These are phyloP conservation scores for Suillus subalutaceus DNA, from an alignment of 768 basidiomycete species.

Conservation along the genomic window DNA sequence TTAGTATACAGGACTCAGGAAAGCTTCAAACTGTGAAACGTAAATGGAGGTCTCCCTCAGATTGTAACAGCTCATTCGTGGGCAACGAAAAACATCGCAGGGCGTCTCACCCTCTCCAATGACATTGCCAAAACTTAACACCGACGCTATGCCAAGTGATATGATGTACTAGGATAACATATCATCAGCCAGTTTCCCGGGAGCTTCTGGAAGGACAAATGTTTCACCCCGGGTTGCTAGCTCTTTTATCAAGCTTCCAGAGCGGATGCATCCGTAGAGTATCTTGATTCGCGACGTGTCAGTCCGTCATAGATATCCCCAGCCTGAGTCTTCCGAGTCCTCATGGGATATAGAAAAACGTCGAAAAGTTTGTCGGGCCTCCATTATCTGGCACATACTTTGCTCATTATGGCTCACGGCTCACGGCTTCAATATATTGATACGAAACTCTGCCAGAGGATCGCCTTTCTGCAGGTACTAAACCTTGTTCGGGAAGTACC, in stretches of 20 bases:
- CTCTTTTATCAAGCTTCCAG: background rate
- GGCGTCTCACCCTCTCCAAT: background rate
- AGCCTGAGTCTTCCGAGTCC: too few relatives aligned
- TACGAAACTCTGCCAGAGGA: background rate
- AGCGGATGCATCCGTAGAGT: background rate
- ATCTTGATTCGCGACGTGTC: background rate
- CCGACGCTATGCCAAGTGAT: slow-evolving; percentile 8
- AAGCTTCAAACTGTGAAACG: background rate
- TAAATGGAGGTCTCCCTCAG: background rate
- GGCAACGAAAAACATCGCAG: slow-evolving; percentile 9
- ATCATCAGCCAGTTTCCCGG: slow-evolving; percentile 11
- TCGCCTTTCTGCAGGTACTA: background rate
- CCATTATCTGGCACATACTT: background rate
- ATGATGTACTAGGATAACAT: slow-evolving; percentile 13
- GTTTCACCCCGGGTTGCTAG: background rate
- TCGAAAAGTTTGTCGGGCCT: background rate
- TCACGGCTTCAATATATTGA: background rate
- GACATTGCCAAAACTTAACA: background rate
- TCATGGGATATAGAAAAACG: background rate
- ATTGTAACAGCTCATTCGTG: background rate
- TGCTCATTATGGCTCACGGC: background rate
- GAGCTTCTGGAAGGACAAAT: background rate
- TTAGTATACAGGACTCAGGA: background rate
- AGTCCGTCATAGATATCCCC: background rate
- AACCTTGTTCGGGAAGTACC: slow-evolving; percentile 19